A percentile compares a stretch with the other conserved stretches of the same genome.
phyloP scores from a whole-genome alignment of 2,329 filamentous ascomycete genomes.

The Trichoderma atrobrunneum region DNA sequence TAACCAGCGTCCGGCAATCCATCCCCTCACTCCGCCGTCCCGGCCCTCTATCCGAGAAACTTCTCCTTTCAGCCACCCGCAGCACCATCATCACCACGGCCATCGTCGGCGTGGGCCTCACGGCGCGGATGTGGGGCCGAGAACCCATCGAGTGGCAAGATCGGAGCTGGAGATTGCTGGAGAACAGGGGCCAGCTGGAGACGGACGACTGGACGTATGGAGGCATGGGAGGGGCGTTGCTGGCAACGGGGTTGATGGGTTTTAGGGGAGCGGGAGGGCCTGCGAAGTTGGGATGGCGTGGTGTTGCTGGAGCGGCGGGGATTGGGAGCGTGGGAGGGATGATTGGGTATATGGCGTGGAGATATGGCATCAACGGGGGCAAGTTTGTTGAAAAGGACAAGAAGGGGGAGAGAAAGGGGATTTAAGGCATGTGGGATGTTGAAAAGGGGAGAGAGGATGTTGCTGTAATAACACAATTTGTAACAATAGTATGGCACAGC shows the following conservation, averaged over 20 bases:
- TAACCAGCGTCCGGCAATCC: conserved; percentile 34
- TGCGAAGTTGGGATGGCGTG: conserved; percentile 36
- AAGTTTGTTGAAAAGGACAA: conserved; percentile 34
- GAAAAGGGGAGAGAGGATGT: not conserved
- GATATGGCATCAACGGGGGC: conserved; percentile 47
- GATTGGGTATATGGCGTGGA: conserved; percentile 48
- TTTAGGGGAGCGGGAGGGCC: conserved; percentile 27
- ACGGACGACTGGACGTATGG: conserved; percentile 54
- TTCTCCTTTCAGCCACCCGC: conserved; percentile 46
- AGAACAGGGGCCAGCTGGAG: conserved; percentile 55
- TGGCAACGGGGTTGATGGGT: conserved; percentile 28
- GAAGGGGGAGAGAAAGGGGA: conserved; percentile 21
- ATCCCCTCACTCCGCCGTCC: conserved; percentile 30
- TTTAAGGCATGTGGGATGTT: not conserved
- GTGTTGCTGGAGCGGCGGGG: conserved; percentile 43
- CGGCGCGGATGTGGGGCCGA: conserved; percentile 51
- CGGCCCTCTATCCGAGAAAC: conserved; percentile 30
- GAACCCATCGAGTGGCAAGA: conserved; percentile 64
- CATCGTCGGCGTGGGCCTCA: conserved; percentile 43
- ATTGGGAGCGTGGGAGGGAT: conserved; percentile 50
- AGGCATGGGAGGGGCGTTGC: conserved; percentile 40
- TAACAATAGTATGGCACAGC: not conserved
- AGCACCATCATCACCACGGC: conserved; percentile 46
- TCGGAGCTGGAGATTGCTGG: conserved; percentile 58
- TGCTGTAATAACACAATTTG: not conserved